Evolutionary conservation across 306 rosid species (phyloP), one percentile per base, ranked within the genome.

Genomic region (Rubus parviflorus): DNA sequence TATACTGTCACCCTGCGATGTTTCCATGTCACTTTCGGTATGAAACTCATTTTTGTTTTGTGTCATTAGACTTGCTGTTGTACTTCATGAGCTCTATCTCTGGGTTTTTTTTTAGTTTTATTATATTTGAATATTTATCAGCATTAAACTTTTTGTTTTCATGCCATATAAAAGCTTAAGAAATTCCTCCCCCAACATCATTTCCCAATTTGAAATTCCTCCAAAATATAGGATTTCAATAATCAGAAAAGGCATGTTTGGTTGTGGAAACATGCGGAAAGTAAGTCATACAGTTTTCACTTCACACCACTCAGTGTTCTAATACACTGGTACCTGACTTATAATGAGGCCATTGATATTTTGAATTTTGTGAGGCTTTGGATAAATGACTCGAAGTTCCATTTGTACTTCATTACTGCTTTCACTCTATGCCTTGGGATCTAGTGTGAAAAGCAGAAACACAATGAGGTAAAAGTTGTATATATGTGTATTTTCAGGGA

Each of bases 1-100:
- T 70, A 83, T 94, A 77, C 72, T 92, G 88, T 90, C 93, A 60
- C 95, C 98, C 30, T 94, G 89, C 85, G 95, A 94, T 86, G 86
- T 84, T 49, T 84, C 87, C 73, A 80, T 94, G 84, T 83, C 85
- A 66, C 90, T 94, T 81, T 83, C 60, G 95, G 98, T 94, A 92
- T 63, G 90, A 60, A 74, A 69, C 57, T 75, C 62, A 46, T 63
- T n/a, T 42, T 78, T 23, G 30, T 76, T 72, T 68, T 51, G 42
- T 14, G 22, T 63, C 22, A 3, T 58, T 68, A n/a, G 22, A 5
- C 7, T 53, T 70, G 37, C 42, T 19, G 63, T 52, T 51, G 62
- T 25, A 30, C 19, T 53, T 15, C 41, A 48, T 48, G 16, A 48
- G 53, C 43, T 48, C 46, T 51, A 46, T 51, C 30, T 47, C 11